Evolutionary conservation across 2,329 filamentous ascomycete species (phyloP), one percentile per base, ranked within the genome.

Genomic region (Cercospora berteroae): DNA sequence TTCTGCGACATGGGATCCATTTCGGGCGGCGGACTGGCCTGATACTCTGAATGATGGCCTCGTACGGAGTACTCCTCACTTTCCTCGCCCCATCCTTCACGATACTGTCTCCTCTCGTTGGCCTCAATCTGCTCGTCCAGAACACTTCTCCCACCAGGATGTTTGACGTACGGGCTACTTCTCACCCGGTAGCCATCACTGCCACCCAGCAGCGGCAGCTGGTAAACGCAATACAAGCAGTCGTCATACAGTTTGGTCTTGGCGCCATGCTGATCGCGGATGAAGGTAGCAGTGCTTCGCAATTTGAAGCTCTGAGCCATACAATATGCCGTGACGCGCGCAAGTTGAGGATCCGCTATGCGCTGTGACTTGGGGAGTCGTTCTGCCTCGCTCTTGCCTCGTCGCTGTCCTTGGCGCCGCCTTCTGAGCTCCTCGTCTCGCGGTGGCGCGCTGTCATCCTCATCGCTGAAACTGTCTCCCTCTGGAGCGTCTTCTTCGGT

Each of bases 231-330:
- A 77, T 99, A 99, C 25, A 99, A 83, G 77, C 95, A 99, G 79
- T 99, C 95, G 79, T 99, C 95, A 80, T 99, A 99, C 5, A 98
- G 85, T 80, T 99, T 99, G 13, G 94, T 96, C 80, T 93, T 90
- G 0, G 94, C 94, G 33, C 91, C 89, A 80, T 99, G 95, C 75
- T 90, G 90, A 71, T 92, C 91, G 73, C 91, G 90, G 69, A 97
- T 84, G 77, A 99, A 99, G 36, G 92, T 88, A 13, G 94, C 93
- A n/a, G 93, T 93, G 27, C 89, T 87, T 74, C 91, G 90, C 81
- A 96, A 88, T 81, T 94, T 96, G 81, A 94, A 98, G 7, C 91
- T 92, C 79, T 97, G 92, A 0, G 95, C 94, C 0, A 93, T 98
- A 79, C 94, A 98, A 79, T 98, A 99, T 10, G 95, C 95, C 66